A percentile compares a stretch with the other conserved stretches of the same genome.
phyloP scores from a whole-genome alignment of 169 alveolate genomes.

The Perkinsus olseni region DNA sequence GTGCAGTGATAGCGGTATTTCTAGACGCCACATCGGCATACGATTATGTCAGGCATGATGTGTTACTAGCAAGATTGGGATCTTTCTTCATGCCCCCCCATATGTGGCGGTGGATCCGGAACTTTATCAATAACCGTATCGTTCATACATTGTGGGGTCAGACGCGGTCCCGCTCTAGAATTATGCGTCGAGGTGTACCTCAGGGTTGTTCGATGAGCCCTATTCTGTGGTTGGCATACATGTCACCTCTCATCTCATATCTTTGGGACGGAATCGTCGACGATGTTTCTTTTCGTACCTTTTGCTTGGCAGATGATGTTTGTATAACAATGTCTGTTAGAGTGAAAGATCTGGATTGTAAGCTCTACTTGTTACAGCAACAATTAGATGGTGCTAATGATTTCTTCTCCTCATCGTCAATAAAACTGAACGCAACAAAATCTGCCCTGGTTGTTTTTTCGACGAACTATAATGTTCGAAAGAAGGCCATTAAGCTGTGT shows the following conservation, averaged over 20 bases:
- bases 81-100: not conserved
- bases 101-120: not conserved
- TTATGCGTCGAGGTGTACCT: not conserved
- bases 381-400: not conserved
- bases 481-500: not conserved
- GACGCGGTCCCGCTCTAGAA: not conserved
- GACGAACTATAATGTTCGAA: not conserved
- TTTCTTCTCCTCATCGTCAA: not conserved
- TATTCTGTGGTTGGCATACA: not conserved
- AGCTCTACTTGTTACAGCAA: not conserved
- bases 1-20: not conserved
- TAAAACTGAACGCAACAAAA: not conserved
- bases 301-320: not conserved
- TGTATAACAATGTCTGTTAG: not conserved
- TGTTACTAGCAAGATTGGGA: not conserved
- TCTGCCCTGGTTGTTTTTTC: not conserved
- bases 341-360: not conserved
- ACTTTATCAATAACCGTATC: not conserved
- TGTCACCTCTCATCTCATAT: not conserved
- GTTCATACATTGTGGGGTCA: not conserved
- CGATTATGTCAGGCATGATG: not conserved
- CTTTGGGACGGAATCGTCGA: not conserved
- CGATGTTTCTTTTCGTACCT: not conserved
- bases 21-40: not conserved
- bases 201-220: not conserved